phyloP scores from a whole-genome alignment of 2,329 filamentous ascomycete genomes.

The Lachnellula suecica region DNA sequence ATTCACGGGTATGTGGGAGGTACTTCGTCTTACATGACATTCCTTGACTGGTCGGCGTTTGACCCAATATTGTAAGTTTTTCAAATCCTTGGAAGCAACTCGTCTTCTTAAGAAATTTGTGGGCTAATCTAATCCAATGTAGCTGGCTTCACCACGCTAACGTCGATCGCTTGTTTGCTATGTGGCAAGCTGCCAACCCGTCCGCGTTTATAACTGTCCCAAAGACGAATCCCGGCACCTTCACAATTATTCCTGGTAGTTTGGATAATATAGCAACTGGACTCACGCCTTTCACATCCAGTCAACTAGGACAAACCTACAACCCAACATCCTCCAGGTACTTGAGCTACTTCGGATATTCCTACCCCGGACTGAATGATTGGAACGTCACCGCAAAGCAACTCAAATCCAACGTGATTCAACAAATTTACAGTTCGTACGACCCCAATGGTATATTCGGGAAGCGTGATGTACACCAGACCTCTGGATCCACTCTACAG shows the following conservation, averaged over 20 bases:
- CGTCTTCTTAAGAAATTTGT: background rate
- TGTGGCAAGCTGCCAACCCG: slow-evolving; percentile 77
- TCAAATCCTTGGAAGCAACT: slow-evolving; percentile 5
- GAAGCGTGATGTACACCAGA: slow-evolving; percentile 1
- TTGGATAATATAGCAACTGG: slow-evolving; percentile 29
- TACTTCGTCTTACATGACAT: slow-evolving; percentile 62
- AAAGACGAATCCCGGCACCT: slow-evolving; percentile 29
- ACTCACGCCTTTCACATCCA: slow-evolving; percentile 32
- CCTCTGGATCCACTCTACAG: background rate
- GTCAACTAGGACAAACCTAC: slow-evolving; percentile 50
- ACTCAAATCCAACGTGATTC: slow-evolving; percentile 58
- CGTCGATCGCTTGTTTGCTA: slow-evolving; percentile 70
- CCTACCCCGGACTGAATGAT: slow-evolving; percentile 30
- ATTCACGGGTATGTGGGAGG: slow-evolving; percentile 42
- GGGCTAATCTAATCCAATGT: background rate
- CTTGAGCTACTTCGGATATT: slow-evolving; percentile 20
- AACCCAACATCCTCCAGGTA: slow-evolving; percentile 37
- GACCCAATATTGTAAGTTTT: slow-evolving; percentile 57
- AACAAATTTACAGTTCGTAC: slow-evolving; percentile 56
- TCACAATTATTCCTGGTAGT: slow-evolving; percentile 14
- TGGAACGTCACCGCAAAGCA: slow-evolving; percentile 56
- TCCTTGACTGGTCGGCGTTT: slow-evolving; percentile 69
- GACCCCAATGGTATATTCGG: slow-evolving; percentile 9
- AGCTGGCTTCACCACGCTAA: slow-evolving; percentile 41
- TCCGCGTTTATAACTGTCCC: slow-evolving; percentile 55